Conservation (phyloP, 108 stramenopile genomes). For the Epithemia pelagica region DNA sequence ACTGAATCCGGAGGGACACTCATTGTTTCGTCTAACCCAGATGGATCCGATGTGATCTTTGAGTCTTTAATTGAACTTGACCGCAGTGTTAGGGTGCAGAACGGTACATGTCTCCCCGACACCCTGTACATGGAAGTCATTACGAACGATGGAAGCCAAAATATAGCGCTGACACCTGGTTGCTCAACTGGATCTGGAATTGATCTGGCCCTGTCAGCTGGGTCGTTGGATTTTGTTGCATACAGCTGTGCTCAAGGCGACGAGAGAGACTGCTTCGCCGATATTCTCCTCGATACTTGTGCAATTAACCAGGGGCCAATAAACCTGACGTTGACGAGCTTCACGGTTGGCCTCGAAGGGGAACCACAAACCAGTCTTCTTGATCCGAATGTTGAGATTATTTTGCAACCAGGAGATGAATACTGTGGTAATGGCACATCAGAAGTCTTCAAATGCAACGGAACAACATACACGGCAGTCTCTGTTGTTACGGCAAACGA, state of each 20-base stretch:
- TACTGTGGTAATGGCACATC: background rate
- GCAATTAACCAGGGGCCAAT: background rate
- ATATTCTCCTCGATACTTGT: background rate
- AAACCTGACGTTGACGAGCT: background rate
- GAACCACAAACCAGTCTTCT: background rate
- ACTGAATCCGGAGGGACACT: background rate
- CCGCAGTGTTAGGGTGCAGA: background rate
- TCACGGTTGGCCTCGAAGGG: background rate
- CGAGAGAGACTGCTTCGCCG: background rate
- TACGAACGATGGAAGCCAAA: background rate
- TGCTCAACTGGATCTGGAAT: background rate
- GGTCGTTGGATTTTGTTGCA: background rate
- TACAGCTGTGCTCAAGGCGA: background rate
- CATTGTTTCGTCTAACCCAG: background rate
- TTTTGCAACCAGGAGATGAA: background rate
- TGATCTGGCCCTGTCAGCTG: background rate
- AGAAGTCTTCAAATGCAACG: background rate
- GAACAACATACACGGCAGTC: background rate
- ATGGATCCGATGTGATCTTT: background rate
- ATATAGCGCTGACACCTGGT: background rate
- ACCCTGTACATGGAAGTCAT: background rate
- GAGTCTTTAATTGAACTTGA: background rate
- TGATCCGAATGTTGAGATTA: background rate
- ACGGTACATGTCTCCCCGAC: background rate
- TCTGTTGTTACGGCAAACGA: background rate